Conservation (phyloP, 768 basidiomycete species). For the Calocera viscosa region DNA sequence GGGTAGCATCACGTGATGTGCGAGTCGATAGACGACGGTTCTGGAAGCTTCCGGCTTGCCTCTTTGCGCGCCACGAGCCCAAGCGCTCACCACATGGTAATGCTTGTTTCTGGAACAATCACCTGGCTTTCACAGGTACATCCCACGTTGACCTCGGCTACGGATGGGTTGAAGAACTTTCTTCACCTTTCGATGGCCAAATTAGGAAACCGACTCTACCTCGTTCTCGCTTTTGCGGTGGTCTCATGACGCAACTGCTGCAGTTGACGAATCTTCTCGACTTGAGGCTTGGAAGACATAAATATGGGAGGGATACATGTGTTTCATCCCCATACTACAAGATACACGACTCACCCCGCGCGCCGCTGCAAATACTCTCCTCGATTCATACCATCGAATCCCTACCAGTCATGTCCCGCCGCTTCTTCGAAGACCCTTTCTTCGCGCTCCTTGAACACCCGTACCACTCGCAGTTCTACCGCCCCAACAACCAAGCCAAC, state of each 20-base stretch:
- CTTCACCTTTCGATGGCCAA: neutral
- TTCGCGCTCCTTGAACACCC: neutral
- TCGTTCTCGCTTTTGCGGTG: neutral
- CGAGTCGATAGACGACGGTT: neutral
- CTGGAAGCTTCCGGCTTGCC: neutral
- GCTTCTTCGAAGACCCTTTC: constrained; percentile 1
- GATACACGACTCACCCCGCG: neutral
- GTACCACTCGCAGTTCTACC: constrained; percentile 1
- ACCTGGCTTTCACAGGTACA: neutral
- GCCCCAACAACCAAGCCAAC: neutral
- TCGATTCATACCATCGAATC: neutral
- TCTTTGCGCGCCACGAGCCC: neutral
- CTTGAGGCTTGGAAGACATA: neutral
- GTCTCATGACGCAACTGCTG: neutral
- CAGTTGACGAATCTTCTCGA: neutral
- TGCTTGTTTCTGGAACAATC: neutral
- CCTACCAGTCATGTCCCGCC: neutral
- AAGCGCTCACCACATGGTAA: no score
- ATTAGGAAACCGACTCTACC: neutral
- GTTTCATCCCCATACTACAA: neutral
- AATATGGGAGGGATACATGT: neutral
- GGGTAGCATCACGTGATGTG: neutral
- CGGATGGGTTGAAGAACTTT: neutral
- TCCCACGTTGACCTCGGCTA: neutral
- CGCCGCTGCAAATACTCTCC: no score